A percentile compares a stretch with the other conserved stretches of the same genome.
phyloP scores from a whole-genome alignment of 805 yeast species.

The Candida xyloterini region DNA sequence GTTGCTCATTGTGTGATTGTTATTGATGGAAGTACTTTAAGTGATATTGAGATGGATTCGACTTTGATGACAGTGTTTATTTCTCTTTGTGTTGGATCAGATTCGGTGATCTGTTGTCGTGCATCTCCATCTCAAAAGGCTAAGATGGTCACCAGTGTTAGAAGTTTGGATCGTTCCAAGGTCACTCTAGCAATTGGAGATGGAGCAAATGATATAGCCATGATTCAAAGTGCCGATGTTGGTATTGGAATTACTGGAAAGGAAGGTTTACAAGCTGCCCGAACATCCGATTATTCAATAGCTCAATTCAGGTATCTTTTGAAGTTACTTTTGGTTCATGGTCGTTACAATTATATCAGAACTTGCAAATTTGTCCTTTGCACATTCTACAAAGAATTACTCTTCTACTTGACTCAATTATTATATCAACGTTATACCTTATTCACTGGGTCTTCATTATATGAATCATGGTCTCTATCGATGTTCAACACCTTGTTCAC shows the following conservation, averaged over 20 bases:
- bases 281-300: slow-evolving; percentile 91
- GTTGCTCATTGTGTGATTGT: slow-evolving; percentile 95
- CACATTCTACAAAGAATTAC: slow-evolving; percentile 90
- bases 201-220: slow-evolving; percentile 98
- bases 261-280: slow-evolving; percentile 95
- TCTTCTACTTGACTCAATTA: slow-evolving; percentile 86
- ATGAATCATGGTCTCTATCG: slow-evolving; percentile 94
- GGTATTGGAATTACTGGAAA: slow-evolving; percentile 97
- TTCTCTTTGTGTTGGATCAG: slow-evolving; percentile 81
- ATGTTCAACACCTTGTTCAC: slow-evolving; percentile 97
- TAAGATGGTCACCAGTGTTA: slow-evolving; percentile 75
- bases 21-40: slow-evolving; percentile 87
- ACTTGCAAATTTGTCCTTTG: slow-evolving; percentile 89
- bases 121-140: slow-evolving; percentile 98
- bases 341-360: slow-evolving; percentile 90
- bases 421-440: slow-evolving; percentile 81
- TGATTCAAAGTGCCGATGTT: slow-evolving; percentile 98
- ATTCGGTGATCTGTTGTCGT: slow-evolving; percentile 91
- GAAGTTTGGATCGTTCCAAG: slow-evolving; percentile 59
- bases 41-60: slow-evolving; percentile 68
- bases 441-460: slow-evolving; percentile 90
- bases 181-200: slow-evolving; percentile 97
- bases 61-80: slow-evolving; percentile 71
- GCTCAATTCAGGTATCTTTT: slow-evolving; percentile 88
- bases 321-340: slow-evolving; percentile 87